Base-by-base conservation (phyloP, 805 yeast genomes). In the Wickerhamomyces ciferrii region DNA sequence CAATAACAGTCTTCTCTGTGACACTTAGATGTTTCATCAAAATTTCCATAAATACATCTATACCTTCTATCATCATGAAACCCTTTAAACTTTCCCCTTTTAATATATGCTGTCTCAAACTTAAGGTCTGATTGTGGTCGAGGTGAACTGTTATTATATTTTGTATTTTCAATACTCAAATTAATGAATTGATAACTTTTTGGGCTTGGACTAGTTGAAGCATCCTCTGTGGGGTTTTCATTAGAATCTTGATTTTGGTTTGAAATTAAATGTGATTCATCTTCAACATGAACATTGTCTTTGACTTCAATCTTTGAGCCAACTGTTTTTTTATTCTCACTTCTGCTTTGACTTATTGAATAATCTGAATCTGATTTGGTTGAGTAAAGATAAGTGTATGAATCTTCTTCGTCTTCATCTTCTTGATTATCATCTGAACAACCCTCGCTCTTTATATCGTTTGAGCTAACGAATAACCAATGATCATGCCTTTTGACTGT, bases 11-110 rank as follows among this genome's bases (percentile, higher is more conserved):
- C 17, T 24, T 8, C 14, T 4, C 14, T 11, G 20, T 20, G 5
- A 20, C 24, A 31, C 20, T 11, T 40, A 6, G 10, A 10, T 3
- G 31, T 7, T 4, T 21, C 8, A 13, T 39, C 29, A 38, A 45
- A 13, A 15, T 42, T 27, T 13, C 20, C 19, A 23, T 32, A 53
- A 1, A 41, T 23, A 48, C 70, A 63, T 17, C 59, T 42, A 9
- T 50, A 15, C 19, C 48, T 54, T 19, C 69, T 49, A 32, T 55
- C 54, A 44, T 66, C 68, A 27, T 48, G 50, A 6, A 39, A 20
- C 1, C 67, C 68, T 43, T 49, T 61, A 48, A 63, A 65, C 31
- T 51, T 49, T 0, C 69, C 70, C 29, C 58, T 43, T 19, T 36
- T 44, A 9, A 62, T 54, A 19, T 50, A 41, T 2, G 56, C 38